Evolutionary conservation across 1,284 basidiomycete genomes (phyloP).

Genomic region (Leccinum cinnamomeum): DNA sequence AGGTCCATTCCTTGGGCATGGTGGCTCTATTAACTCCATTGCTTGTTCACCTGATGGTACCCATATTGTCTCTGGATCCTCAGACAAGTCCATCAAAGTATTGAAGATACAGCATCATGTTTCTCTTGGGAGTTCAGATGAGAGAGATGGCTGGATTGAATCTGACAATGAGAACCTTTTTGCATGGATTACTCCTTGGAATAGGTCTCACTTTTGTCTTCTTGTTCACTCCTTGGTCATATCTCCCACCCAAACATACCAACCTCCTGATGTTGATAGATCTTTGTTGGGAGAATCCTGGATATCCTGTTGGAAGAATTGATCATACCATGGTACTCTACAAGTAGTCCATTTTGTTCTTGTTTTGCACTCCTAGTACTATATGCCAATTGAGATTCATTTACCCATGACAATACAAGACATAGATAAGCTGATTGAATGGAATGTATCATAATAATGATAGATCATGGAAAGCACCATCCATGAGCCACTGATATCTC

Average conservation of each 20-base stretch:
- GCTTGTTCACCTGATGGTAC: background rate
- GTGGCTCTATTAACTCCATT: background rate
- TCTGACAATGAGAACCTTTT: background rate
- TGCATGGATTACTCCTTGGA: background rate
- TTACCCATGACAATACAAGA: too few relatives aligned
- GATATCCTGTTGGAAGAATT: background rate
- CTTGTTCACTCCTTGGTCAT: background rate
- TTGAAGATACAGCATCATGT: background rate
- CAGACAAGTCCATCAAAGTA: background rate
- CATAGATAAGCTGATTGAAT: too few relatives aligned
- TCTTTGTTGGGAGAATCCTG: background rate
- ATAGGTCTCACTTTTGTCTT: background rate
- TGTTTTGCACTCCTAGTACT: too few relatives aligned
- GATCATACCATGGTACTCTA: too few relatives aligned
- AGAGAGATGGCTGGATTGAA: background rate
- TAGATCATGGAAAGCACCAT: background rate
- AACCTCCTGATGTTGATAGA: background rate
- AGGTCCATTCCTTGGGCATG: background rate
- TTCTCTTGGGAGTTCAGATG: background rate
- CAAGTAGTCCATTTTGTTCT: too few relatives aligned
- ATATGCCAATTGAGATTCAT: too few relatives aligned
- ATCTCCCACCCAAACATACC: background rate
- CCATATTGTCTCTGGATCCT: background rate
- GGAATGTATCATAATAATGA: too few relatives aligned
- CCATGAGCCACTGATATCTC: constrained; percentile 9